Evolutionary conservation across 805 yeast genomes (phyloP), one percentile per base, ranked within the genome.

Genomic region (Wickerhamomyces xylosicus): DNA sequence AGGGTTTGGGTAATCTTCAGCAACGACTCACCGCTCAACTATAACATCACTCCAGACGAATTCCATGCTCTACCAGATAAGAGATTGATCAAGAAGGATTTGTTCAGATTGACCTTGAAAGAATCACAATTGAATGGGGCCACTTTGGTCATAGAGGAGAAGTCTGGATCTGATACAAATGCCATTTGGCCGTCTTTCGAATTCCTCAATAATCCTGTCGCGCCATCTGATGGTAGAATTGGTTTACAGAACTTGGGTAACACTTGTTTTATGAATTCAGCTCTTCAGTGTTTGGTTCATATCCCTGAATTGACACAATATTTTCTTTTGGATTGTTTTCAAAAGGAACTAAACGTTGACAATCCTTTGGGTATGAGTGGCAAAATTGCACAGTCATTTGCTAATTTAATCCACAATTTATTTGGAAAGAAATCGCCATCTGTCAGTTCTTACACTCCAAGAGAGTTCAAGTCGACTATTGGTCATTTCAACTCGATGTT

Each of bases 211-310:
- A 54, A 57, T 41, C 53, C 59, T 9, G 49, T 60, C 3, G 19
- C 43, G 1, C 55, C 58, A n/a, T 51, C 64, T 2, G 51, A 56
- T 40, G 89, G 96, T 47, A 54, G 66, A 35, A 57, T 68, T 42
- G 80, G 97, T 44, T 47, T 80, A 52, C 63, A 69, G 38, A 89
- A 85, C 53, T 62, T 87, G 44, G 97, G 97, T 3, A 89, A 89
- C 55, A 79, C 95, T 0, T 89, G 97, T 58, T 89, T 86, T 57
- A 87, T 89, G 97, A 87, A 86, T 57, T 84, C 95, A 9, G 96
- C 96, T 0, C 61, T 90, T 34, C 97, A 92, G 54, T 90, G 97
- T 52, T 62, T 90, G 33, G 71, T 76, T 0, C 97, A 90, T 53
- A 70, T 89, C 11, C 95, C 95, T 1, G 95, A 86, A 56, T 59